phyloP scores from a whole-genome alignment of 1,139 yeast species.

The Magnusiomyces suaveolens region DNA sequence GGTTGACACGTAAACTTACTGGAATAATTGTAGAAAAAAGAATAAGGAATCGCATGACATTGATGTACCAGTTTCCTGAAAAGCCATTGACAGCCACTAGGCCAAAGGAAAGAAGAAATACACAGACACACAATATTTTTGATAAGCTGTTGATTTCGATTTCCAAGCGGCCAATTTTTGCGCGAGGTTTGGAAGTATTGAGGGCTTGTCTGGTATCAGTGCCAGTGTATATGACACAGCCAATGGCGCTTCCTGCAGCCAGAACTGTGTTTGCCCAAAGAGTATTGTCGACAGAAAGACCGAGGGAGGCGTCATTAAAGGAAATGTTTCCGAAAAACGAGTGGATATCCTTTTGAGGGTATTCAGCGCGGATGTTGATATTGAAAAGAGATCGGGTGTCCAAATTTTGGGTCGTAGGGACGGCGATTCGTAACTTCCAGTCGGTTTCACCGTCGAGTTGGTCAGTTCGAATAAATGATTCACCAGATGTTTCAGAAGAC shows the following conservation, averaged over 20 bases:
- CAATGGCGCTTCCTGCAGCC: slow-evolving; percentile 87
- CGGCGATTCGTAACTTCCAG: slow-evolving; percentile 86
- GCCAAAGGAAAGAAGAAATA: slow-evolving; percentile 63
- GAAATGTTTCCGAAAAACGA: slow-evolving; percentile 64
- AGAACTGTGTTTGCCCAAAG: slow-evolving; percentile 97
- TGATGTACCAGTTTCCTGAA: slow-evolving; percentile 72
- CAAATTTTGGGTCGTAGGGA: slow-evolving; percentile 56
- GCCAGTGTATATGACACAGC: slow-evolving; percentile 85
- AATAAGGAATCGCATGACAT: slow-evolving; percentile 80
- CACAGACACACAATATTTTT: slow-evolving; percentile 79
- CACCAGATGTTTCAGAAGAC: slow-evolving; percentile 74
- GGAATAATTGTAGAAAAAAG: slow-evolving; percentile 93
- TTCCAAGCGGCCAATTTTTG: slow-evolving; percentile 82
- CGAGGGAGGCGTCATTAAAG: slow-evolving; percentile 46
- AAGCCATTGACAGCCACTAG: slow-evolving; percentile 78
- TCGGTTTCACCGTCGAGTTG: slow-evolving; percentile 98
- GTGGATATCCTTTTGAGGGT: slow-evolving; percentile 80
- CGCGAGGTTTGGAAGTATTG: slow-evolving; percentile 85
- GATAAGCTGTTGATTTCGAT: slow-evolving; percentile 82
- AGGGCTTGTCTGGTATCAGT: slow-evolving; percentile 86
- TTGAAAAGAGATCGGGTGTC: slow-evolving; percentile 39
- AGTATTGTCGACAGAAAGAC: slow-evolving; percentile 80
- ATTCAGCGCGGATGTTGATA: slow-evolving; percentile 54
- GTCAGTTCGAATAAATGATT: slow-evolving; percentile 89
- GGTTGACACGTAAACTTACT: slow-evolving; percentile 83